phyloP scores from a whole-genome alignment of 2,329 filamentous ascomycete species.

The Xylariaceae sp. region DNA sequence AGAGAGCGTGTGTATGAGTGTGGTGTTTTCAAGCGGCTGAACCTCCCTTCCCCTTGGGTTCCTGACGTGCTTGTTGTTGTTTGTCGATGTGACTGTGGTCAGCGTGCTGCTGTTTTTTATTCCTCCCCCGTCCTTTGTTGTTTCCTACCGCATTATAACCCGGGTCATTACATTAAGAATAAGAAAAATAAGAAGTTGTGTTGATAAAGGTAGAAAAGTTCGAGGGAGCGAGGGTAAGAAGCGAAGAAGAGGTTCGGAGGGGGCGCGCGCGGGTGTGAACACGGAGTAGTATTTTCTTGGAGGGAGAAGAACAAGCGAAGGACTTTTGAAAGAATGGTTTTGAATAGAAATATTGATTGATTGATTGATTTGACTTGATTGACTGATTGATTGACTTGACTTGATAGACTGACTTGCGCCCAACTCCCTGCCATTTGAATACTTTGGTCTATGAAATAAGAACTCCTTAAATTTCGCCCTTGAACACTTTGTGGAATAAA shows the following conservation, averaged over 20 bases:
- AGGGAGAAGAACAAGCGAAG: neutral
- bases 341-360: no score
- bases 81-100: slow-evolving; percentile 13
- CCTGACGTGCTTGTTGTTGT: slow-evolving; percentile 8
- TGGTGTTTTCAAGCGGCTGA: neutral
- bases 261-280: neutral
- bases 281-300: neutral
- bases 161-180: slow-evolving; percentile 28
- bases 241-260: neutral
- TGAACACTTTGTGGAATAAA: no score
- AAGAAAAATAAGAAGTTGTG: neutral
- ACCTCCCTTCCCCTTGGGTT: slow-evolving; percentile 12
- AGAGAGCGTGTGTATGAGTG: neutral
- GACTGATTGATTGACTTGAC: neutral
- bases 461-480: neutral
- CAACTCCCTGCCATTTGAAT: neutral
- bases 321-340: no score
- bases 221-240: neutral
- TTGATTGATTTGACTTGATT: neutral
- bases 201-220: neutral
- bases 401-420: neutral
- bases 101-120: slow-evolving; percentile 16
- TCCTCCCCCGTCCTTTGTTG: neutral
- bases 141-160: slow-evolving; percentile 22
- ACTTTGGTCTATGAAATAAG: neutral